Conservation (phyloP, 441 rosid species). For the Populus hybrid region DNA sequence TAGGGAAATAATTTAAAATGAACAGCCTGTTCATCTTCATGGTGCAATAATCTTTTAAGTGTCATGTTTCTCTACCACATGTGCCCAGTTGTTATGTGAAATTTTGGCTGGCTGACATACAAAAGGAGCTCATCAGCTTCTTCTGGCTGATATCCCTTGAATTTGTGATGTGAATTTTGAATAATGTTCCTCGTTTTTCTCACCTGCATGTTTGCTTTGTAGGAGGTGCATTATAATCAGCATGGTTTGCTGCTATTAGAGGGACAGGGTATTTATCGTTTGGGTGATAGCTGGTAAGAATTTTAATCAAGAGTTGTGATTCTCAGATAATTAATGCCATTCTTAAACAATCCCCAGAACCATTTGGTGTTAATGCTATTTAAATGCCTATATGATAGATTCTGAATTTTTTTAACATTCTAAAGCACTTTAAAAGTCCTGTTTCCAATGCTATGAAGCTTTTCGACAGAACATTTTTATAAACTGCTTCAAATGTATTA, state of each 20-base stretch:
- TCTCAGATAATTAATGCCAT: neutral
- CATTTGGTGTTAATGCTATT: neutral
- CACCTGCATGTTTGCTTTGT: constrained; percentile 21
- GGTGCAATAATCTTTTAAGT: neutral
- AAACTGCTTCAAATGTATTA: neutral
- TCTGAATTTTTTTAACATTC: neutral
- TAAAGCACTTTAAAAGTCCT: neutral
- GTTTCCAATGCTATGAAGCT: constrained; percentile 1
- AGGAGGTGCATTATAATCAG: constrained; percentile 97
- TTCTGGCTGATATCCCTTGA: neutral
- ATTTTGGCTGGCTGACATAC: no score
- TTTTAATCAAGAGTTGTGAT: constrained; percentile 17
- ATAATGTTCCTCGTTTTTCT: neutral
- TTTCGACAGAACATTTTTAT: neutral
- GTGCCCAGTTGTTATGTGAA: neutral
- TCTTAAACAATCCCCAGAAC: neutral
- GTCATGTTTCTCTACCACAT: neutral
- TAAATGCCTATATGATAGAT: neutral
- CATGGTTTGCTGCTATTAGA: constrained; percentile 90
- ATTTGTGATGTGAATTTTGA: neutral
- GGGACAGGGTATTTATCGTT: constrained; percentile 86
- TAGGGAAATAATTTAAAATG: neutral
- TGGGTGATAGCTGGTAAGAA: constrained; percentile 83
- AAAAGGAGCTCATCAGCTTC: neutral
- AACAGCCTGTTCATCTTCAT: neutral